Evolutionary conservation across 2,329 filamentous ascomycete genomes (phyloP).

Genomic region (Rhinocladiella similis): DNA sequence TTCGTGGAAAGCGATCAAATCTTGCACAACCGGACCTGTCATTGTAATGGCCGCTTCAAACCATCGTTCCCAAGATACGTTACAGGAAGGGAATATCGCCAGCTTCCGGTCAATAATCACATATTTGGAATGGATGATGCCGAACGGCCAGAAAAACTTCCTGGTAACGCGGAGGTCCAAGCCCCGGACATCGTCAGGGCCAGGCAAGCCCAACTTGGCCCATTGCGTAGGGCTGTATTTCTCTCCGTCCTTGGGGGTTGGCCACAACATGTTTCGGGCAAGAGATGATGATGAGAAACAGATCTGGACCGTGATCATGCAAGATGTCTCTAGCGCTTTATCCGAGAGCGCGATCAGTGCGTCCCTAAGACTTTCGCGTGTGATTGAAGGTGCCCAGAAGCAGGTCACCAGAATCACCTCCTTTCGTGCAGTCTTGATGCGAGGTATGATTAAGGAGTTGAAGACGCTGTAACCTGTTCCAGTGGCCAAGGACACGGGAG

Average conservation of each 20-base stretch:
- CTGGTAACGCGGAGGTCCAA: conserved; percentile 73
- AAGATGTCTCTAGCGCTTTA: conserved; percentile 60
- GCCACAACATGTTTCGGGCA: conserved; percentile 74
- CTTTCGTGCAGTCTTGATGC: conserved; percentile 58
- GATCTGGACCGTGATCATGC: conserved; percentile 65
- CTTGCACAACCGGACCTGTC: conserved; percentile 59
- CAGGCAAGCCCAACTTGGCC: conserved; percentile 65
- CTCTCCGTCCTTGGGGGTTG: conserved; percentile 62
- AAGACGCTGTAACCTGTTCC: conserved; percentile 16
- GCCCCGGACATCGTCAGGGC: conserved; percentile 53
- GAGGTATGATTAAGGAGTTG: conserved; percentile 53
- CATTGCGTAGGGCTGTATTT: conserved; percentile 62
- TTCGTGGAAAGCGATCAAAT: conserved; percentile 67
- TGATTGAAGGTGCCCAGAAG: conserved; percentile 73
- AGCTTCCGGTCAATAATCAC: conserved; percentile 67
- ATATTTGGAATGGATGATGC: conserved; percentile 87
- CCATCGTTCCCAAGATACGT: conserved; percentile 87
- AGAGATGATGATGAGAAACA: conserved; percentile 75
- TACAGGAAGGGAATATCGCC: conserved; percentile 75
- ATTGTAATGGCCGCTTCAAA: conserved; percentile 75
- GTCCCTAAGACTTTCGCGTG: conserved; percentile 55
- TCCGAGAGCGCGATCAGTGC: neutral
- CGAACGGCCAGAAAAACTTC: conserved; percentile 76
- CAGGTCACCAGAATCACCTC: conserved; percentile 78
- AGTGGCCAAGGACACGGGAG: conserved; percentile 1